Evolutionary conservation across 1,139 yeast species (phyloP).

Genomic region (Maudiozyma humilis): DNA sequence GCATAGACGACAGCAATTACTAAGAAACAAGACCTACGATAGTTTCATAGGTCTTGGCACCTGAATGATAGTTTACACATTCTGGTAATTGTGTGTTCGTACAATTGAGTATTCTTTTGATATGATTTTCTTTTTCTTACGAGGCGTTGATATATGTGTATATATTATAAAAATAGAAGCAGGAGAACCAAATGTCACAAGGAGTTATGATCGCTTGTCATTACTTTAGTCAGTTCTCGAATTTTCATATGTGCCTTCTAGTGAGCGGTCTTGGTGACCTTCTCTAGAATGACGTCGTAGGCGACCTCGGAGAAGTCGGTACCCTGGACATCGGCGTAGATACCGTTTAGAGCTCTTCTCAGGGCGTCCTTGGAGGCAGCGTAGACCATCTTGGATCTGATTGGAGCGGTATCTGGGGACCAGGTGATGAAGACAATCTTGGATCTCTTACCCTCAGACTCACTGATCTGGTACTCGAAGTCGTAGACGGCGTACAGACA

Average conservation of each 20-base stretch:
- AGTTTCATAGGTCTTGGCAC: too few species aligned
- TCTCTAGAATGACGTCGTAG: slow-evolving; percentile 84
- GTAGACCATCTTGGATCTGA: slow-evolving; percentile 92
- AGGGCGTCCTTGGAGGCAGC: slow-evolving; percentile 96
- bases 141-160: too few species aligned
- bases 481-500: slow-evolving; percentile 96
- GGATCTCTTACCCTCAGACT: slow-evolving; percentile 92
- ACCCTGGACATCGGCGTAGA: slow-evolving; percentile 91
- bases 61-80: too few species aligned
- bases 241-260: background rate
- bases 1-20: too few species aligned
- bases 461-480: slow-evolving; percentile 84
- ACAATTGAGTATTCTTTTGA: too few species aligned
- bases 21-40: too few species aligned
- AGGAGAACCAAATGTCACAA: too few species aligned
- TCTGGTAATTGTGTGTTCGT: too few species aligned
- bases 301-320: slow-evolving; percentile 96
- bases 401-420: slow-evolving; percentile 97
- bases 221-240: background rate
- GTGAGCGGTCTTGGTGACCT: slow-evolving; percentile 39
- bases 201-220: too few species aligned
- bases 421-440: slow-evolving; percentile 90
- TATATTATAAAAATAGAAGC: too few species aligned
- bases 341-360: slow-evolving; percentile 94
- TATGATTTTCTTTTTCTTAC: too few species aligned